Evolutionary conservation across 2,329 filamentous ascomycete genomes (phyloP).

Genomic region (Verticillium alfalfae): DNA sequence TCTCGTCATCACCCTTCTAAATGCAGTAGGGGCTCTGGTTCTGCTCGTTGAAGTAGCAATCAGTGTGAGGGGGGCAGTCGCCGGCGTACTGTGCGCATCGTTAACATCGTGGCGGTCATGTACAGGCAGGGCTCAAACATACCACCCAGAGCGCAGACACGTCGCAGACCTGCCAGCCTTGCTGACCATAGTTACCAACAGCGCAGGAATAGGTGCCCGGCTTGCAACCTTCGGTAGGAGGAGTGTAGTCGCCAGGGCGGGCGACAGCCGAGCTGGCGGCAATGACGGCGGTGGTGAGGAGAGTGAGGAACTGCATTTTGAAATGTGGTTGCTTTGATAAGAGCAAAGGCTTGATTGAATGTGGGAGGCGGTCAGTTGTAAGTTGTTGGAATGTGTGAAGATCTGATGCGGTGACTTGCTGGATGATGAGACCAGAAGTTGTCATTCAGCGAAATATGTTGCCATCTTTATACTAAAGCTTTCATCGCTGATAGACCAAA

Average conservation of each 20-base stretch:
- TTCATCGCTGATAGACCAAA: background rate
- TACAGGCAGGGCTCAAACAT: constrained; percentile 12
- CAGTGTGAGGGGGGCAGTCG: constrained; percentile 26
- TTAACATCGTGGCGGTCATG: background rate
- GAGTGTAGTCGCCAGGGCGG: background rate
- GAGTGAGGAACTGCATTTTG: constrained; percentile 9
- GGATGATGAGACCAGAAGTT: background rate
- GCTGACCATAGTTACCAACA: constrained; percentile 3
- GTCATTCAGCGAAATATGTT: background rate
- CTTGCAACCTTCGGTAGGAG: constrained; percentile 16
- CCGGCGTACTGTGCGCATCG: constrained; percentile 20
- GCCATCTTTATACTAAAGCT: background rate
- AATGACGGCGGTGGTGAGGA: constrained; percentile 9
- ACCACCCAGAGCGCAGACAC: constrained; percentile 22
- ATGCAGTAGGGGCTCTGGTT: constrained; percentile 30
- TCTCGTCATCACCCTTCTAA: background rate
- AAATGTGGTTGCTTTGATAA: background rate
- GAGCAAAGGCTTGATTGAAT: background rate
- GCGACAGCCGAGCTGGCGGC: constrained; percentile 11
- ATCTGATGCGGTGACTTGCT: background rate
- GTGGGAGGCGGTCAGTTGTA: background rate
- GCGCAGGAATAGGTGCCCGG: constrained; percentile 29
- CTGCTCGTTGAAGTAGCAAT: constrained; percentile 26
- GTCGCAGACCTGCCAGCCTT: constrained; percentile 27
- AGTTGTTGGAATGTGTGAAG: background rate